Base-by-base conservation (phyloP, 2,329 filamentous ascomycete genomes). In the Diaporthe batatas region DNA sequence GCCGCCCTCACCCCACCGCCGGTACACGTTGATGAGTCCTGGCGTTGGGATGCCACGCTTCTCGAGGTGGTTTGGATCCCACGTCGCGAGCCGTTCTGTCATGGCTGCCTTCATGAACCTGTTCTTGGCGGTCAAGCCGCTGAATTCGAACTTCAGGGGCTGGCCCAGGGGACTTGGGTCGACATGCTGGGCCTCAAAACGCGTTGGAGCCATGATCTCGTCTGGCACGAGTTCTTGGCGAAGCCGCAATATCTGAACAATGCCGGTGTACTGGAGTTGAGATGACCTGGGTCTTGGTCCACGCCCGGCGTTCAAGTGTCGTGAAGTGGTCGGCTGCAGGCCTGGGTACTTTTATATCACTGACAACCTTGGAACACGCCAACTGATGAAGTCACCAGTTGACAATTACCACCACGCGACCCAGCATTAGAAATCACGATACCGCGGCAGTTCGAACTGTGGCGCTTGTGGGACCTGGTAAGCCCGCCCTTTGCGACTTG, bases 31-130 rank as follows among this genome's bases (percentile, higher is more conserved):
- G 77, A 89, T 79, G 36, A 82, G 77, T 55, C 83, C 80, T 42
- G 79, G 77, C 3, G 80, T 80, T 1, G 83, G 83, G 47, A 84
- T 75, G 1, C 83, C 84, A 57, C 91, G 86, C 8, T 84, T 84
- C 39, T 86, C 81, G 16, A 88, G 77, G 65, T 89, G 84, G 29
- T 84, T 85, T 2, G 86, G 82, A 73, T 89, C 85, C 89, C 90
- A 93, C 3, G 88, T 89, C 0, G 90, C 88, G 18, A 92, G 82
- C 10, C 86, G 83, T 79, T 93, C 91, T 2, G 88, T 89, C 91
- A 93, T 92, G 54, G 91, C 88, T 7, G 84, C 90, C 80, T 93
- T 93, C 75, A 92, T 80, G 77, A 92, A 90, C n/a, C 90, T 85
- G 78, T 93, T 93, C 54, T 86, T 87, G 1, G 90, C 90, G 1